phyloP scores from a whole-genome alignment of 78 protist species.

The Dictyostelium purpureum region DNA sequence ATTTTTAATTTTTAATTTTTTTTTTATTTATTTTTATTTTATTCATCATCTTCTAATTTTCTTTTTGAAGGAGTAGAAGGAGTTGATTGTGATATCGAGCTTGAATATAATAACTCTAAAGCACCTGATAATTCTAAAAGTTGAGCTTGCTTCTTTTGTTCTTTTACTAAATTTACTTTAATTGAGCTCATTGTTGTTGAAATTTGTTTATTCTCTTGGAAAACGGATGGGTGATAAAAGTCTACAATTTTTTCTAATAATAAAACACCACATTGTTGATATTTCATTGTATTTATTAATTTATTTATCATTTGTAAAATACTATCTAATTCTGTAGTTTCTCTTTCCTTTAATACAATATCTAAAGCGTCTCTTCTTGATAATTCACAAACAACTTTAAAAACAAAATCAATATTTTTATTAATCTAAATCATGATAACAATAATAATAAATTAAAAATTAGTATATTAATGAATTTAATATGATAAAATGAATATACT shows the following conservation, averaged over 20 bases:
- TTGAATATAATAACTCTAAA: slow-evolving; percentile 23
- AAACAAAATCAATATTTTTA: slow-evolving; percentile 19
- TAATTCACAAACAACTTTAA: slow-evolving; percentile 53
- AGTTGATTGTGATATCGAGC: neutral
- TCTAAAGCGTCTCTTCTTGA: slow-evolving; percentile 64
- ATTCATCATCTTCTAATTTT: neutral
- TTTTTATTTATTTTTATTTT: neutral
- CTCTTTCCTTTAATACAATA: slow-evolving; percentile 20
- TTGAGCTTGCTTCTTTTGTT: slow-evolving; percentile 12
- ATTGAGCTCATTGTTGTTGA: neutral
- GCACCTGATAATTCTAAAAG: slow-evolving; percentile 35
- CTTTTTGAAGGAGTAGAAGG: neutral
- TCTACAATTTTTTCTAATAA: slow-evolving; percentile 21
- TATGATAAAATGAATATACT: neutral
- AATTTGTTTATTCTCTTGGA: neutral
- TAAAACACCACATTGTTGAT: slow-evolving; percentile 16
- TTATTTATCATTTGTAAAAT: slow-evolving; percentile 23
- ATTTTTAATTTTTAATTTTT: too few relatives aligned
- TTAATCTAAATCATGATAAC: neutral
- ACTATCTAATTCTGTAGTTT: neutral
- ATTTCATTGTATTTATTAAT: neutral
- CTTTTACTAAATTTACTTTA: neutral
- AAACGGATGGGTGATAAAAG: neutral
- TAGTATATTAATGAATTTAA: neutral
- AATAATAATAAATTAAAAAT: neutral